phyloP scores from a whole-genome alignment of 345 rosid species.

The Adansonia digitata region DNA sequence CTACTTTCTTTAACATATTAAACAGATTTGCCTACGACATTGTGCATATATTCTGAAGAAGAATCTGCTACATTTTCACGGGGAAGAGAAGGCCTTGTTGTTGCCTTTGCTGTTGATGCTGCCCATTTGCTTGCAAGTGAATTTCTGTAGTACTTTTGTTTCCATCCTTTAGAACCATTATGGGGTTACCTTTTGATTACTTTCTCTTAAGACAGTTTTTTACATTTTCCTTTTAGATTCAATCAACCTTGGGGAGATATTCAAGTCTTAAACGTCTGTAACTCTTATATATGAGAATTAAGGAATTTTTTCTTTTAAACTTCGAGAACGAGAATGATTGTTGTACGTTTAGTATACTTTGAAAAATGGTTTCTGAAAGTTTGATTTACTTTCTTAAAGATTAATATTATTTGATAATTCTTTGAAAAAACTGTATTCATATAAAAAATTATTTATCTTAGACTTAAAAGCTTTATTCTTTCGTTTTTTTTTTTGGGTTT shows the following conservation, averaged over 20 bases:
- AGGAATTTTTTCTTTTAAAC: too few species aligned
- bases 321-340: too few species aligned
- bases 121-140: background rate
- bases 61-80: background rate
- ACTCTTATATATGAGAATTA: too few species aligned
- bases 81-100: background rate
- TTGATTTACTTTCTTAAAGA: too few species aligned
- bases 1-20: background rate
- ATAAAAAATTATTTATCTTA: too few species aligned
- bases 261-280: background rate
- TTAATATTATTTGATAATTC: too few species aligned
- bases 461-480: too few species aligned
- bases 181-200: background rate
- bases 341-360: too few species aligned
- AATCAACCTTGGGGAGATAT: background rate
- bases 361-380: too few species aligned
- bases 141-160: background rate
- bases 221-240: background rate
- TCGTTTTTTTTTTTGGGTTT: too few species aligned
- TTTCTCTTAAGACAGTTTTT: background rate
- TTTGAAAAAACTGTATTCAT: too few species aligned
- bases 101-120: background rate
- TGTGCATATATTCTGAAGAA: constrained; percentile 6
- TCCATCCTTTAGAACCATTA: background rate
- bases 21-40: background rate